Conservation (phyloP, 1,284 basidiomycete species). For the Pascua sp. region DNA sequence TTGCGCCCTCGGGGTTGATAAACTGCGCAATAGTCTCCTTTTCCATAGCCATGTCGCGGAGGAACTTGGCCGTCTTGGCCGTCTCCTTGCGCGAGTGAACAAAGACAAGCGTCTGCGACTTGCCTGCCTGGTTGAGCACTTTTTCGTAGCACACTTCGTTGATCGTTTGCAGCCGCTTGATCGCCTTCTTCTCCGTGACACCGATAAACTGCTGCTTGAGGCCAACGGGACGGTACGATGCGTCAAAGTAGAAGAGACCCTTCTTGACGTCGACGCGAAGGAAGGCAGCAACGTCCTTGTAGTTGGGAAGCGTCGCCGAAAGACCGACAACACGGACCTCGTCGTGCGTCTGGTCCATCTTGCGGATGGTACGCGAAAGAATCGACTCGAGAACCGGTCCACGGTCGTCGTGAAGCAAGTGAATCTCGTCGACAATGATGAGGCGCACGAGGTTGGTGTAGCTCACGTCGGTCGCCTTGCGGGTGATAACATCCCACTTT, state of each 20-base stretch:
- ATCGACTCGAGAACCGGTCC: conserved; percentile 95
- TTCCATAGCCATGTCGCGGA: conserved; percentile 92
- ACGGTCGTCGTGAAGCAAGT: conserved; percentile 94
- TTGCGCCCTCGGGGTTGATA: conserved; percentile 84
- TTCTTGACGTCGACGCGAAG: conserved; percentile 88
- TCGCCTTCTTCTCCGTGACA: conserved; percentile 98
- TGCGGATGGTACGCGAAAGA: conserved; percentile 82
- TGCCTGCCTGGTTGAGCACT: conserved; percentile 86
- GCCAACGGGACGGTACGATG: conserved; percentile 86
- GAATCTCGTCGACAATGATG: conserved; percentile 98
- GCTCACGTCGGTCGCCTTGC: conserved; percentile 93
- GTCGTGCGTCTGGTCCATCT: conserved; percentile 91
- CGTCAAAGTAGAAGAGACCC: conserved; percentile 96
- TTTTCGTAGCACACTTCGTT: conserved; percentile 99
- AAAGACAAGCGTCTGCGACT: conserved; percentile 78
- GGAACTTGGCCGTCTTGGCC: conserved; percentile 91
- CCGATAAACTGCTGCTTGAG: conserved; percentile 97
- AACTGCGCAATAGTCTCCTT: conserved; percentile 95
- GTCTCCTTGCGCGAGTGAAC: conserved; percentile 99
- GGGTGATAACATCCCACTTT: conserved; percentile 99
- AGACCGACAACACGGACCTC: conserved; percentile 92
- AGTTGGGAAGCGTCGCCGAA: conserved; percentile 95
- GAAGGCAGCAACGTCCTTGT: conserved; percentile 98
- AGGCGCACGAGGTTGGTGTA: conserved; percentile 97
- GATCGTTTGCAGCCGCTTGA: conserved; percentile 96